Percentiles rank a stretch among this genome's conserved stretches.
These are phyloP conservation scores for Vigna trinervia DNA, from an alignment of 306 rosid species.

Conservation along the genomic window DNA sequence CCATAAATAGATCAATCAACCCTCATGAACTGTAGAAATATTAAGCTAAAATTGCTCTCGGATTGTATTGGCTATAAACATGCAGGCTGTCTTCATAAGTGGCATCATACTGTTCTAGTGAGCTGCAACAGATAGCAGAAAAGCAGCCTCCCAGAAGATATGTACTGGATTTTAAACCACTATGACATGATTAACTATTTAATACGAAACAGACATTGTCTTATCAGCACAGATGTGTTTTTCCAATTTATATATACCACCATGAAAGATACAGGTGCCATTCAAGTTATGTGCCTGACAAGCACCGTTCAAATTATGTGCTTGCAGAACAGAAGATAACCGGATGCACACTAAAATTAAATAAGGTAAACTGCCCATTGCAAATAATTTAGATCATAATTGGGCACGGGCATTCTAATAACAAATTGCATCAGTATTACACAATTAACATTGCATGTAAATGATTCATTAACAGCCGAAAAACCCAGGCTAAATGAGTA, in stretches of 20 bases:
- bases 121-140: background rate
- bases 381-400: constrained; percentile 6
- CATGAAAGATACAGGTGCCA: constrained; percentile 6
- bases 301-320: no score
- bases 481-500: background rate
- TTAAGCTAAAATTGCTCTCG: background rate
- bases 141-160: background rate
- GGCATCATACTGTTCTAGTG: background rate
- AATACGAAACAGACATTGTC: background rate
- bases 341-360: background rate
- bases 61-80: background rate
- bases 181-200: background rate
- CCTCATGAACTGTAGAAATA: background rate
- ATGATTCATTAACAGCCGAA: background rate
- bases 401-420: background rate
- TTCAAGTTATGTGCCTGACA: constrained; percentile 13
- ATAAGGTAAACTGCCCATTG: background rate
- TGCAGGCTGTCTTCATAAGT: background rate
- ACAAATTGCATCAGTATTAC: background rate
- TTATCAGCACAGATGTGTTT: background rate
- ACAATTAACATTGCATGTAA: background rate
- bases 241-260: background rate
- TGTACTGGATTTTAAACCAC: background rate
- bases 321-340: background rate
- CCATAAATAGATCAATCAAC: background rate